phyloP scores from a whole-genome alignment of 75 land plant genomes.

The Sequoia sempervirens region DNA sequence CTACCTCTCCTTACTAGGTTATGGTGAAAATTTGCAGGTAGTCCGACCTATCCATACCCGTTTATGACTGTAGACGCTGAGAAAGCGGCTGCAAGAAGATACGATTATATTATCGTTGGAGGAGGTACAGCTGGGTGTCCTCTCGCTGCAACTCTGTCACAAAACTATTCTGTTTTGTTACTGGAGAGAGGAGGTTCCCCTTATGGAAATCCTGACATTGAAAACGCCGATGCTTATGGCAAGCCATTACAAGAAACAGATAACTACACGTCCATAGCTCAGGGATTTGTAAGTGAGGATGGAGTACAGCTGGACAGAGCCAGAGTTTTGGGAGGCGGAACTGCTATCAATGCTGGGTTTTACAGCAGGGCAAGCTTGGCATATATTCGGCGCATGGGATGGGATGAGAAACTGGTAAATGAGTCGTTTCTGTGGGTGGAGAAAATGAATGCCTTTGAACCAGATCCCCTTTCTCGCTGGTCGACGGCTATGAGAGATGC shows the following conservation, averaged over 20 bases:
- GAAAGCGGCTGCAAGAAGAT: conserved; percentile 3
- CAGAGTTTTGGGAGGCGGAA: conserved; percentile 83
- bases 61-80: neutral
- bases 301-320: conserved; percentile 73
- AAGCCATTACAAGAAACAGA: conserved; percentile 25
- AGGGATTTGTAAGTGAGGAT: conserved; percentile 68
- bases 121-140: conserved; percentile 87
- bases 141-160: conserved; percentile 67
- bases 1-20: too few relatives aligned
- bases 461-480: too few relatives aligned
- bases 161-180: conserved; percentile 40
- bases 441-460: too few relatives aligned
- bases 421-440: too few relatives aligned
- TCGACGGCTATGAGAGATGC: conserved; percentile 23
- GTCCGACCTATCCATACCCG: neutral
- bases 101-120: conserved; percentile 75
- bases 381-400: conserved; percentile 32
- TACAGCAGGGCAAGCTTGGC: conserved; percentile 64
- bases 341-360: conserved; percentile 80
- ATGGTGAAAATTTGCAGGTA: too few relatives aligned
- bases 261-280: conserved; percentile 46
- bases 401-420: conserved; percentile 30
- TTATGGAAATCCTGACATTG: conserved; percentile 9
- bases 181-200: conserved; percentile 75
- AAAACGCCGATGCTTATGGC: conserved; percentile 48